These are phyloP conservation scores for Fragosphaeria purpurea DNA, from an alignment of 2,329 filamentous ascomycete species.

Conservation along the genomic window DNA sequence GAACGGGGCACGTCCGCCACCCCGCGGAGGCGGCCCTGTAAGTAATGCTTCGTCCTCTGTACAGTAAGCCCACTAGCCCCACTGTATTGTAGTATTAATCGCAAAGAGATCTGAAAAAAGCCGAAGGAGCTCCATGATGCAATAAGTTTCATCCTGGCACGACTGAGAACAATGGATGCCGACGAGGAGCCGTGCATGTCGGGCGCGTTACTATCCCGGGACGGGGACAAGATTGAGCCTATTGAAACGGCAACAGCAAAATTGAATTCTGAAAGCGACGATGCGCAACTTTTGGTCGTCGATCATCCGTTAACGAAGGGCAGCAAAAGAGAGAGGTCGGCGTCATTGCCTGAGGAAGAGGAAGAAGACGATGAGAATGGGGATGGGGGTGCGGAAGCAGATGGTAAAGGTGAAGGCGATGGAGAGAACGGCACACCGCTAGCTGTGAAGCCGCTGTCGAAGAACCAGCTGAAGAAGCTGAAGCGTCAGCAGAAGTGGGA, in stretches of 20 bases:
- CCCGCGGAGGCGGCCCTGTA: background rate
- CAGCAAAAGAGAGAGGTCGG: too few species aligned
- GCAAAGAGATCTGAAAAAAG: background rate
- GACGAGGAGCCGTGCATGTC: constrained; percentile 3
- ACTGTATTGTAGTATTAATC: background rate
- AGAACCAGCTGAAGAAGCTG: constrained; percentile 76
- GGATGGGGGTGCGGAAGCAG: background rate
- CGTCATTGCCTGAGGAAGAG: too few species aligned
- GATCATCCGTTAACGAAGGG: too few species aligned
- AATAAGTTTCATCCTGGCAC: too few species aligned
- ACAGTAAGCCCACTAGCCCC: too few species aligned
- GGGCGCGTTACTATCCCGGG: background rate
- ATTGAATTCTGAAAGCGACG: background rate
- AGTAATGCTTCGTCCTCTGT: too few species aligned
- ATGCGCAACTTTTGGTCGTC: background rate
- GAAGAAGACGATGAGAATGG: background rate
- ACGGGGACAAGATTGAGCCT: background rate
- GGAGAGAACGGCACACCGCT: constrained; percentile 2
- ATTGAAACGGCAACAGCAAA: background rate
- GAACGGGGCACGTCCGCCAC: background rate
- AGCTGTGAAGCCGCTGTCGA: constrained; percentile 47
- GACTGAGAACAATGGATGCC: background rate
- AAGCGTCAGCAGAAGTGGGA: constrained; percentile 67
- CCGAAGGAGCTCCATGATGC: background rate
- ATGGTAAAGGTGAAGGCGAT: background rate